These are phyloP conservation scores for Lachnellula suecica DNA, from an alignment of 2,329 filamentous ascomycete genomes.

Conservation along the genomic window DNA sequence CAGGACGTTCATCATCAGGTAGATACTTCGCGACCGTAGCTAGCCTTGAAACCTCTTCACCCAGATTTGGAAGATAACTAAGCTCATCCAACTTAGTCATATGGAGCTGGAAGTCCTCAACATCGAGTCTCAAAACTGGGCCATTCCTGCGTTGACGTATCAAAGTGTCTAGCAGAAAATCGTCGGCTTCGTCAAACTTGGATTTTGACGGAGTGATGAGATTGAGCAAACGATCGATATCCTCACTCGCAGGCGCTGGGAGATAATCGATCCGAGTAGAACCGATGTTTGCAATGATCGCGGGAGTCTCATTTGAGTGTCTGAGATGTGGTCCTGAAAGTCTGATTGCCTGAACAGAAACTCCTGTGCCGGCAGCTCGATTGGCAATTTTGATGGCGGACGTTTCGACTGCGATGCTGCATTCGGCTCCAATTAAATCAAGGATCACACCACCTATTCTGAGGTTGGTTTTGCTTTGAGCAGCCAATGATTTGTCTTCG, in stretches of 20 bases:
- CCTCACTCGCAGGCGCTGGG: constrained; percentile 69
- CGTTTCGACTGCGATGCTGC: constrained; percentile 71
- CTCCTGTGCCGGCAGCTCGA: constrained; percentile 68
- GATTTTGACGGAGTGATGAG: constrained; percentile 90
- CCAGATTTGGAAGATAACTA: constrained; percentile 66
- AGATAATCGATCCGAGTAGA: constrained; percentile 74
- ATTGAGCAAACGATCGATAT: constrained; percentile 78
- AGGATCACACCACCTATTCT: constrained; percentile 76
- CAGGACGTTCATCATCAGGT: constrained; percentile 91
- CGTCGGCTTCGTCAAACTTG: constrained; percentile 83
- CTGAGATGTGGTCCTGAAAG: constrained; percentile 68
- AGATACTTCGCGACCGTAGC: constrained; percentile 91
- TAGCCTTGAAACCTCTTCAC: constrained; percentile 76
- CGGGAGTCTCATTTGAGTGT: constrained; percentile 52
- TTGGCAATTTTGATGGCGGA: constrained; percentile 81
- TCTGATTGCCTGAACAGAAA: constrained; percentile 74
- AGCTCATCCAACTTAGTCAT: constrained; percentile 66
- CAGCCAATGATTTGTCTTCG: constrained; percentile 26
- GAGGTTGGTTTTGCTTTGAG: constrained; percentile 65
- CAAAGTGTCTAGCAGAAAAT: constrained; percentile 92
- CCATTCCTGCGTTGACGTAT: constrained; percentile 85
- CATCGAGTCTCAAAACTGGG: constrained; percentile 69
- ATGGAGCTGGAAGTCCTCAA: constrained; percentile 63
- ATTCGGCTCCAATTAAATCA: constrained; percentile 74
- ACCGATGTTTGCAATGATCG: constrained; percentile 60